Base-by-base conservation (phyloP, 306 rosid species). In the Herpetospermum pedunculosum region DNA sequence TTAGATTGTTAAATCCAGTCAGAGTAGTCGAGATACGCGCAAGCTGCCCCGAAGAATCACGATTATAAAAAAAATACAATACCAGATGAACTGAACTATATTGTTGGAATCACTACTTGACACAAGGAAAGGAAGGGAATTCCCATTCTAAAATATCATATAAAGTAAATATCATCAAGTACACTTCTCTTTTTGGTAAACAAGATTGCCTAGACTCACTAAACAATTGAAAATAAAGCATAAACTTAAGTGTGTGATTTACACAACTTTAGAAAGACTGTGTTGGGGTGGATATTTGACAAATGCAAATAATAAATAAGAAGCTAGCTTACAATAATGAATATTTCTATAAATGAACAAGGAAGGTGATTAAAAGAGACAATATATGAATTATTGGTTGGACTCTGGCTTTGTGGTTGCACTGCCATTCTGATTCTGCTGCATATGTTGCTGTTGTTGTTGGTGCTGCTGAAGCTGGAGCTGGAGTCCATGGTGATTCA, bases 371-470 rank as follows among this genome's bases (percentile, higher is more conserved):
- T 55, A 69, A 69, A 26, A 44, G 55, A 69, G 54, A 26, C 50
- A 3, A 28, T 26, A 63, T 83, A 21, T 47, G 68, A 88, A 88
- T 73, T 88, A 90, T 64, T 87, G 85, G 74, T 82, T 86, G 37
- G 81, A 82, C 74, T 92, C 91, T 43, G 84, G 68, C 46, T 92
- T 86, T 11, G 97, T 69, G 80, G 85, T 72, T 70, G 79, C 60
- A 76, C 77, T 79, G 48, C 89, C 89, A 80, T 81, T 87, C 75
- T 89, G 89, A 80, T 81, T 87, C 75, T 89, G 89, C 76, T 83
- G 89, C 69, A 75, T 89, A 1, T 77, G 88, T 0, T 81, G 85
- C 3, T 84, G 96, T 32, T 86, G 93, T 55, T 77, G 88, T 14
- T 83, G 63, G 15, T 34, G 70, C 44, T 23, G 87, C 82, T 84